Conservation (phyloP, 2,329 filamentous ascomycete species). For the Microcyclospora pomicola region DNA sequence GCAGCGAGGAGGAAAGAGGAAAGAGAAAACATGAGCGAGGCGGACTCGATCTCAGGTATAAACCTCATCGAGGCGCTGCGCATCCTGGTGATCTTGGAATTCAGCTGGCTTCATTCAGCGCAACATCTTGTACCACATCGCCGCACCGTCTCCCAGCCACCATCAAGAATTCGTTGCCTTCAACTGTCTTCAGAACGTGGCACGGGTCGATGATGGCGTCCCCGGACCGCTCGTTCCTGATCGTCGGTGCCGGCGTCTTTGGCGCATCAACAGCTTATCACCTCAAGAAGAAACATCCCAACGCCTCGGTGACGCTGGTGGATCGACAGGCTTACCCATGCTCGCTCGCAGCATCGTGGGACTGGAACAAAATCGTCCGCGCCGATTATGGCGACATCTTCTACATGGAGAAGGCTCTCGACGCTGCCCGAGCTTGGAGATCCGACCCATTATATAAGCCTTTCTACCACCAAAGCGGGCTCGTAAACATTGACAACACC, state of each 20-base stretch:
- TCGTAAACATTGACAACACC: slow-evolving; percentile 34
- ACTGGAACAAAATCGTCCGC: slow-evolving; percentile 60
- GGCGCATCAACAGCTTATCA: slow-evolving; percentile 48
- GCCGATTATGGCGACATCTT: slow-evolving; percentile 52
- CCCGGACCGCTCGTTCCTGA: slow-evolving; percentile 16
- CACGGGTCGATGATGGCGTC: not conserved
- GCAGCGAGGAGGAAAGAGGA: too few species aligned
- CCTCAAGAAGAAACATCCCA: slow-evolving; percentile 24
- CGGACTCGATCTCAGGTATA: too few species aligned
- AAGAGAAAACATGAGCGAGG: too few species aligned
- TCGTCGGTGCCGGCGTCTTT: slow-evolving; percentile 26
- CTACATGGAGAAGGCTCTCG: slow-evolving; percentile 51
- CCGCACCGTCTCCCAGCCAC: too few species aligned
- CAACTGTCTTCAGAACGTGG: too few species aligned
- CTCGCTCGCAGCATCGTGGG: slow-evolving; percentile 49
- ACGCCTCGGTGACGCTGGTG: slow-evolving; percentile 27
- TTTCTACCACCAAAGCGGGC: slow-evolving; percentile 39
- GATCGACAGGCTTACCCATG: slow-evolving; percentile 24
- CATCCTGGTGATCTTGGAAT: too few species aligned
- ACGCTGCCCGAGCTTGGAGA: slow-evolving; percentile 50
- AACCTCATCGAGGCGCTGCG: too few species aligned
- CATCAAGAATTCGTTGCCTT: too few species aligned
- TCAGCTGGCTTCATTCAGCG: too few species aligned
- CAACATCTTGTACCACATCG: too few species aligned
- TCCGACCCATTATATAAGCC: slow-evolving; percentile 42